These are phyloP conservation scores for Ogataea hybrid DNA, from an alignment of 1,139 yeast genomes.

Conservation along the genomic window DNA sequence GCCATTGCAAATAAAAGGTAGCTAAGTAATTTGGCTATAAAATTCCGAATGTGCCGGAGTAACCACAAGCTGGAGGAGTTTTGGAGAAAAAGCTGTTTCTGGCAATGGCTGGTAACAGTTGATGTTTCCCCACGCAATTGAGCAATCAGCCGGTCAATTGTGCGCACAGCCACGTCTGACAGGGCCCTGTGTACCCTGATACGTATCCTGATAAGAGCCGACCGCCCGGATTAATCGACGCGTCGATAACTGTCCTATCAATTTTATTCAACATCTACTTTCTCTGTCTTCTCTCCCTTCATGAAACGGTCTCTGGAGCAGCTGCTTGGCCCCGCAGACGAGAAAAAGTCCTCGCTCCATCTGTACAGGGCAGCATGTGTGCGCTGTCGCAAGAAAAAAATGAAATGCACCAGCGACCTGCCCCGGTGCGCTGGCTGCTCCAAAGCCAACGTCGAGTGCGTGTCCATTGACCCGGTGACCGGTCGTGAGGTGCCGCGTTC, in stretches of 20 bases:
- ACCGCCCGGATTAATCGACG: neutral
- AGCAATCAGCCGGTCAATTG: too few species aligned
- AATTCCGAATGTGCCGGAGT: neutral
- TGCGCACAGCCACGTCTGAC: too few species aligned
- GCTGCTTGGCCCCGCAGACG: conserved; percentile 4
- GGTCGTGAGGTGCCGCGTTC: conserved; percentile 85
- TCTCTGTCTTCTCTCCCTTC: neutral
- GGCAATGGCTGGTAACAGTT: too few species aligned
- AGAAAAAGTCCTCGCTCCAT: conserved; percentile 5
- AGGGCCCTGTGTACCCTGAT: too few species aligned
- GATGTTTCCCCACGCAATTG: too few species aligned
- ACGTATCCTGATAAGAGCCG: too few species aligned
- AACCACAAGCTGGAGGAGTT: neutral
- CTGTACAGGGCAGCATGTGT: conserved; percentile 55
- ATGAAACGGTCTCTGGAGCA: conserved; percentile 9
- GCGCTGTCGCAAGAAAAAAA: conserved; percentile 74
- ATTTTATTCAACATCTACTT: neutral
- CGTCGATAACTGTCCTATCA: neutral
- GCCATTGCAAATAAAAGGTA: neutral
- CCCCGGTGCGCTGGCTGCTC: conserved; percentile 76
- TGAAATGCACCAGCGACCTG: conserved; percentile 79
- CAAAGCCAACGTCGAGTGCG: conserved; percentile 68
- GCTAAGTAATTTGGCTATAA: neutral
- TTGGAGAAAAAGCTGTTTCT: too few species aligned
- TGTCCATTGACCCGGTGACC: conserved; percentile 83